Percentiles rank a stretch among this genome's conserved stretches.
Evolutionary conservation across 2,329 filamentous ascomycete species (phyloP).

Genomic region (Chaetothyriales sp.): DNA sequence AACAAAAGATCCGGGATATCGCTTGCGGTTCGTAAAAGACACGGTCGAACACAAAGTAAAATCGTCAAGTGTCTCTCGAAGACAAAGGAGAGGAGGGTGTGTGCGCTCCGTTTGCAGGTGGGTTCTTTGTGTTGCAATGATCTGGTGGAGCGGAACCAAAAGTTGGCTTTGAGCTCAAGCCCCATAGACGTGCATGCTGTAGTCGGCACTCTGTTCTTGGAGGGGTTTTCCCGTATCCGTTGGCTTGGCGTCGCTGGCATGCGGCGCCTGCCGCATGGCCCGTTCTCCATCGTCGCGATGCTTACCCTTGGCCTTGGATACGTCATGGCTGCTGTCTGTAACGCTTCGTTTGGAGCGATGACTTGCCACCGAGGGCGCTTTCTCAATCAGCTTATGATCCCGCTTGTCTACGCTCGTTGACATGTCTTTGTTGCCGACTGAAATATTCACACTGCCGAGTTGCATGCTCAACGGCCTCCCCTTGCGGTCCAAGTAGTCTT

Average conservation of each 20-base stretch:
- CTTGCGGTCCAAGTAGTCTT: slow-evolving; percentile 8
- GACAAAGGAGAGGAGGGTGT: neutral
- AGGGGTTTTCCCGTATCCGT: slow-evolving; percentile 7
- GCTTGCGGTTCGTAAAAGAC: neutral
- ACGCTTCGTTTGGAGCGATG: slow-evolving; percentile 9
- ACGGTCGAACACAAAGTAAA: neutral
- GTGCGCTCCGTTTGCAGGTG: neutral
- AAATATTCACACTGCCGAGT: slow-evolving; percentile 6
- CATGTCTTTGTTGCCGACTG: slow-evolving; percentile 1
- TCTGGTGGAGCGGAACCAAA: no score
- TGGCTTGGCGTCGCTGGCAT: neutral
- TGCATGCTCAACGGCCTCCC: slow-evolving; percentile 13
- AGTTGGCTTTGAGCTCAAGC: neutral
- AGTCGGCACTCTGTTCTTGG: slow-evolving; percentile 10
- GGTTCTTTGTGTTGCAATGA: no score
- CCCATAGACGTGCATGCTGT: slow-evolving; percentile 1
- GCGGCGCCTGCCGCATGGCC: neutral
- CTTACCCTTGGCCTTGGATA: slow-evolving; percentile 2
- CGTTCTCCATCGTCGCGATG: neutral
- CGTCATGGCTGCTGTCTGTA: slow-evolving; percentile 7
- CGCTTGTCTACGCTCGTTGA: slow-evolving; percentile 3
- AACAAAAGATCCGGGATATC: neutral
- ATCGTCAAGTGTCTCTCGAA: neutral
- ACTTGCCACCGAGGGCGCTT: slow-evolving; percentile 10
- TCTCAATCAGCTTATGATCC: slow-evolving; percentile 13